Percentiles rank a stretch among this genome's conserved stretches.
Conservation (phyloP, 805 yeast genomes). For the Starmerella stigmatis region DNA sequence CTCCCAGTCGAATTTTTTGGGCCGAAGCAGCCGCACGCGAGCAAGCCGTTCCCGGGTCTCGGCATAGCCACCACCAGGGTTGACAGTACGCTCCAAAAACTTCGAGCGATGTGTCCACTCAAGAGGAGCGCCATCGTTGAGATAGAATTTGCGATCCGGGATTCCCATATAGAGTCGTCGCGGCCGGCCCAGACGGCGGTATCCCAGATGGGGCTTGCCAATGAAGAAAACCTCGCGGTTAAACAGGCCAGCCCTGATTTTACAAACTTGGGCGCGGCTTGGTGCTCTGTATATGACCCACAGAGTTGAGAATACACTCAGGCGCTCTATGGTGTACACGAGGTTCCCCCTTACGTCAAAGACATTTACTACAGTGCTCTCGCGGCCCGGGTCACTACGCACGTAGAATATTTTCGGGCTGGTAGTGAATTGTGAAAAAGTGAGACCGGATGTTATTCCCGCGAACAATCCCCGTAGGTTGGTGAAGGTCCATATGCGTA, state of each 20-base stretch:
- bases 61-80: conserved; percentile 47
- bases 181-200: conserved; percentile 37
- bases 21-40: conserved; percentile 47
- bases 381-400: conserved; percentile 42
- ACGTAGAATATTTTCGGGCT: conserved; percentile 35
- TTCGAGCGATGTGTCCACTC: conserved; percentile 47
- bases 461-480: conserved; percentile 12
- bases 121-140: conserved; percentile 46
- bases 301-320: conserved; percentile 39
- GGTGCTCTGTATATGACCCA: conserved; percentile 43
- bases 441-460: conserved; percentile 6
- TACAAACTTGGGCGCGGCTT: conserved; percentile 40
- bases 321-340: conserved; percentile 43
- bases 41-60: conserved; percentile 47
- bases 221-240: conserved; percentile 35
- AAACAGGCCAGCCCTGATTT: conserved; percentile 42
- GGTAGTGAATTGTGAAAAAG: background rate
- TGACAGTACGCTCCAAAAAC: conserved; percentile 42
- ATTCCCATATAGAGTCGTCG: conserved; percentile 34
- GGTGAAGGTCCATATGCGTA: conserved; percentile 7
- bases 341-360: conserved; percentile 38
- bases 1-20: conserved; percentile 51
- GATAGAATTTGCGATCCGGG: conserved; percentile 37
- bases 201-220: conserved; percentile 25
- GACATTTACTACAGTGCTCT: conserved; percentile 40